Evolutionary conservation across 169 alveolate genomes (phyloP), one percentile per base, ranked within the genome.

Genomic region (Plasmodium gaboni): DNA sequence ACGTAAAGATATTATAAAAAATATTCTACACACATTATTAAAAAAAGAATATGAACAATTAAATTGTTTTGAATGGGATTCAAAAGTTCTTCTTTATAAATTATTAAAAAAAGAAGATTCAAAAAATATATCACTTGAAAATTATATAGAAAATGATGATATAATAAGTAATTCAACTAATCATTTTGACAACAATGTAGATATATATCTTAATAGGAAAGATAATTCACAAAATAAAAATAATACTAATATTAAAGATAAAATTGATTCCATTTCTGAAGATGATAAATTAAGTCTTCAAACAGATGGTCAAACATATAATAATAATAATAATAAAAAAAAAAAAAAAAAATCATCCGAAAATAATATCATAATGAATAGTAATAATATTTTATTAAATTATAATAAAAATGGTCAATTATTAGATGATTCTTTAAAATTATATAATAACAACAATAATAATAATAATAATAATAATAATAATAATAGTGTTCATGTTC

Each of bases 21-120:
- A 76, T 13, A 46, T 76, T 50, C 48, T 76, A 42, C 57, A 24
- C 2, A 51, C 3, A 19, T 24, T 76, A 17, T 17, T 76, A 10
- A 51, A 76, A 44, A 76, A 17, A 68, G 89, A 70, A 42, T 15
- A 42, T 15, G 63, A 76, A 12, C 53, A 48, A 24, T 64, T 76
- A 2, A 68, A 50, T 8, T 28, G 10, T 13, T 19, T 76, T 22
- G 70, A 50, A 17, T 74, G 89, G 60, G 4, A 15, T 42, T 50
- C 26, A 55, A 64, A 70, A 42, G 55, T 64, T 26, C 22, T 1
- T 12, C 28, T 59, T n/a, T 28, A 46, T 22, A 28, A 64, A 4
- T 13, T 59, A 2, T 1, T 68, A 32, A 63, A 55, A 10, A 24
- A 64, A 8, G 22, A 15, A 24, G 26, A 26, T 15, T 65, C 12